Conservation (phyloP, 2,329 filamentous ascomycete genomes). For the Fusarium nisikadoi region DNA sequence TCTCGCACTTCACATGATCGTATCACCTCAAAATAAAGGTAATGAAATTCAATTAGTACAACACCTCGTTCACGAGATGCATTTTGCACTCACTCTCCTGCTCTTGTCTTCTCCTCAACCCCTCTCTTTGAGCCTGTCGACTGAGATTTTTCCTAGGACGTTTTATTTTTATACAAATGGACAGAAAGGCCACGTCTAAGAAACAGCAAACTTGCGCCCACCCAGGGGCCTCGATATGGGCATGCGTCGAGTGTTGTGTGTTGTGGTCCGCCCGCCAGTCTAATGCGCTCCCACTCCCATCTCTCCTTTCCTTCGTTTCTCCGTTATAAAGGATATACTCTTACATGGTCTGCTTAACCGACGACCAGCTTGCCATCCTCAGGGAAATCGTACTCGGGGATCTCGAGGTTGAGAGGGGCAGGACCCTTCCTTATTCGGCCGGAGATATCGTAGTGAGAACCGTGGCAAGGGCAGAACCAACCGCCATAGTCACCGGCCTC, state of each 20-base stretch:
- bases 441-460: slow-evolving; percentile 99
- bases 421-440: slow-evolving; percentile 98
- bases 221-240: slow-evolving; percentile 33
- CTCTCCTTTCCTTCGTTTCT: slow-evolving; percentile 14
- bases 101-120: slow-evolving; percentile 15
- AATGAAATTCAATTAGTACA: slow-evolving; percentile 43
- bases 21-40: not conserved
- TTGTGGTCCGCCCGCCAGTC: slow-evolving; percentile 37
- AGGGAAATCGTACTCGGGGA: slow-evolving; percentile 91
- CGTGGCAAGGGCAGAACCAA: slow-evolving; percentile 99
- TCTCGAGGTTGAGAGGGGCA: slow-evolving; percentile 96
- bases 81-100: slow-evolving; percentile 25
- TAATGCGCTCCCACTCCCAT: slow-evolving; percentile 33
- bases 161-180: slow-evolving; percentile 54
- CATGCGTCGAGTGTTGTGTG: slow-evolving; percentile 13
- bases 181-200: slow-evolving; percentile 50
- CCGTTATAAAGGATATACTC: slow-evolving; percentile 38
- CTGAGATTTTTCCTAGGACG: slow-evolving; percentile 45
- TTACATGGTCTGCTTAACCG: slow-evolving; percentile 72
- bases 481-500: slow-evolving; percentile 98
- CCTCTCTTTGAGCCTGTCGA: slow-evolving; percentile 32
- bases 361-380: slow-evolving; percentile 90
- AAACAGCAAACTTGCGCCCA: slow-evolving; percentile 47
- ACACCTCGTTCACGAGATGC: slow-evolving; percentile 30
- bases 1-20: not conserved